A percentile compares a stretch with the other conserved stretches of the same genome.
Conservation (phyloP, 2,329 filamentous ascomycete species). For the Xylaria sp. region DNA sequence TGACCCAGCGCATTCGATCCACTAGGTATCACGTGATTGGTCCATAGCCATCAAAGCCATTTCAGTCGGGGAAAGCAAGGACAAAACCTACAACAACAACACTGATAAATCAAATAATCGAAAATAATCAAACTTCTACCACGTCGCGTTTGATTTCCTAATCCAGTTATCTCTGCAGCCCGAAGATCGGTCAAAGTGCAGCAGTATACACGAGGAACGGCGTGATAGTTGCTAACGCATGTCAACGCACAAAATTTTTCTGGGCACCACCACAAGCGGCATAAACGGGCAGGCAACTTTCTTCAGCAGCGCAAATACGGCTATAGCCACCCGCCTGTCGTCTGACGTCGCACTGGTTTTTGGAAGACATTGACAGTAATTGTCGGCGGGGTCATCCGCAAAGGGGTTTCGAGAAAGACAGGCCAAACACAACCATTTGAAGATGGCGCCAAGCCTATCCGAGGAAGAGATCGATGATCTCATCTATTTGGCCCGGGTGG, state of each 20-base stretch:
- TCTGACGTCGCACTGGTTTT: neutral
- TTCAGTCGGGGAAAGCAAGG: neutral
- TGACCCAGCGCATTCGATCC: slow-evolving; percentile 10
- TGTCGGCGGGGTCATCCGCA: neutral
- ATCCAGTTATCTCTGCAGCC: neutral
- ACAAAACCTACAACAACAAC: slow-evolving; percentile 11
- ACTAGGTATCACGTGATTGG: slow-evolving; percentile 40
- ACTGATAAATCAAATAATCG: neutral
- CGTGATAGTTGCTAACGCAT: neutral
- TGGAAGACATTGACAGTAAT: neutral
- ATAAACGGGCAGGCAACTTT: slow-evolving; percentile 18
- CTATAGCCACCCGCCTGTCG: neutral
- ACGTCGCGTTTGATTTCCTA: neutral
- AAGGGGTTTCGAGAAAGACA: neutral
- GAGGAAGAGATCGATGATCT: slow-evolving; percentile 91
- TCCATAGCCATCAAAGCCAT: slow-evolving; percentile 10
- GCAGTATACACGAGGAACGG: neutral
- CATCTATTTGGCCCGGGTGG: slow-evolving; percentile 83
- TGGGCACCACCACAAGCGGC: slow-evolving; percentile 14
- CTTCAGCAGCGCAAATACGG: slow-evolving; percentile 9
- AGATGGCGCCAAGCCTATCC: slow-evolving; percentile 66
- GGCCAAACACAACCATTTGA: neutral
- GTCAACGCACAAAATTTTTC: slow-evolving; percentile 35
- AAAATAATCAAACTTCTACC: neutral
- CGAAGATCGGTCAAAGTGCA: neutral